Conservation (phyloP, 1,139 yeast genomes). For the Candida neerlandica region DNA sequence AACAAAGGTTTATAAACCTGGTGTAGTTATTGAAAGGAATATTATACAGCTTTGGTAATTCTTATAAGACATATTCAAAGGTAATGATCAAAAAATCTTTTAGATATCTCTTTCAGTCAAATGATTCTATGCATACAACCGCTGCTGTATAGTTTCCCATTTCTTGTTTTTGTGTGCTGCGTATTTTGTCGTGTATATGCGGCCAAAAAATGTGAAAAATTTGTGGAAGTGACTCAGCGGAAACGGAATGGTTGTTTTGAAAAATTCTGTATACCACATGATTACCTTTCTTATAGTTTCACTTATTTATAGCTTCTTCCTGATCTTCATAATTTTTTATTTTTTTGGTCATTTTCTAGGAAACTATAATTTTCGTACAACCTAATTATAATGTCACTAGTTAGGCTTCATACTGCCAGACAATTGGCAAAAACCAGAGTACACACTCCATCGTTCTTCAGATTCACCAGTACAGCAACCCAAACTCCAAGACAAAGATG, state of each 20-base stretch:
- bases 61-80: too few relatives aligned
- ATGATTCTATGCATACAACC: background rate
- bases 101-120: too few relatives aligned
- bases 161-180: background rate
- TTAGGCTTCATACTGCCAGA: constrained; percentile 3
- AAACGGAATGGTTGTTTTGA: background rate
- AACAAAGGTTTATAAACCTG: background rate
- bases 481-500: constrained; percentile 24
- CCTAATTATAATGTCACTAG: background rate
- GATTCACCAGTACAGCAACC: constrained; percentile 3
- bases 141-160: constrained; percentile 1
- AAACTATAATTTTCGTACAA: background rate
- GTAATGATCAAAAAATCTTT: too few relatives aligned
- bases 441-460: background rate
- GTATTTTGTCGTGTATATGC: background rate
- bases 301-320: background rate
- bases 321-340: background rate
- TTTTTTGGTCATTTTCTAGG: background rate
- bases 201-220: background rate
- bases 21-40: background rate
- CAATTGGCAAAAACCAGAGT: background rate
- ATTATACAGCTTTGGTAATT: too few relatives aligned
- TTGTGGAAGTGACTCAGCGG: background rate
- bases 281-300: constrained; percentile 3
- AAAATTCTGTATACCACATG: background rate